A percentile compares a stretch with the other conserved stretches of the same genome.
These are phyloP conservation scores for Cryoendolithus antarcticus DNA, from an alignment of 2,329 filamentous ascomycete genomes.

Conservation along the genomic window DNA sequence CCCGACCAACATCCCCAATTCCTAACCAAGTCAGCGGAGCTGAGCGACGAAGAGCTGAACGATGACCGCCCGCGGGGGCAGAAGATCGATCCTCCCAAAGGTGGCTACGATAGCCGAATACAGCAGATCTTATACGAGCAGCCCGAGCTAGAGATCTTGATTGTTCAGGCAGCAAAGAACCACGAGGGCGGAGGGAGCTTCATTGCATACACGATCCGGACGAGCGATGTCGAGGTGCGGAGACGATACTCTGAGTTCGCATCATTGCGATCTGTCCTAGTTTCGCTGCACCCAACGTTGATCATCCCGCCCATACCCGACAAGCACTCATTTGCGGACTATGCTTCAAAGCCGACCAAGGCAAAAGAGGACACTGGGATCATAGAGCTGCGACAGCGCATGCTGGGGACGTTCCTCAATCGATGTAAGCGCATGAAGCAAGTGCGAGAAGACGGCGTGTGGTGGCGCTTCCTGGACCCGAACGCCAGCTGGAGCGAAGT, in stretches of 20 bases:
- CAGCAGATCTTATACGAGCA: conserved; percentile 97
- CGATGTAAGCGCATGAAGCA: conserved; percentile 87
- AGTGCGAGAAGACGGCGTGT: conserved; percentile 83
- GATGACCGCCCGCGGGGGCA: conserved; percentile 37
- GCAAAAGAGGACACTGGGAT: conserved; percentile 96
- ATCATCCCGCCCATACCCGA: conserved; percentile 96
- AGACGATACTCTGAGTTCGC: conserved; percentile 94
- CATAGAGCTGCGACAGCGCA: conserved; percentile 90
- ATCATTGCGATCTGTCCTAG: conserved; percentile 76
- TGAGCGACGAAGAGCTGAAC: conserved; percentile 48
- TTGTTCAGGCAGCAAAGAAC: conserved; percentile 93
- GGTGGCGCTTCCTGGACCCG: conserved; percentile 94
- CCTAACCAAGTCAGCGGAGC: conserved; percentile 38
- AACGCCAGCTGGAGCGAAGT: conserved; percentile 97
- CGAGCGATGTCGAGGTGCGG: conserved; percentile 87
- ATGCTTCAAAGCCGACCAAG: conserved; percentile 93
- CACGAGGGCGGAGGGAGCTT: conserved; percentile 80
- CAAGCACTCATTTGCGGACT: conserved; percentile 98
- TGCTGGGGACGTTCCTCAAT: conserved; percentile 92
- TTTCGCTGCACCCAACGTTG: conserved; percentile 83
- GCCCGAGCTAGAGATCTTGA: conserved; percentile 76
- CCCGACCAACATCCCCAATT: conserved; percentile 53
- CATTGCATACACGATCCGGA: conserved; percentile 94
- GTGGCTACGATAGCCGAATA: conserved; percentile 86
- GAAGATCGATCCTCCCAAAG: conserved; percentile 52